Percentiles rank a stretch among this genome's conserved stretches.
Conservation (phyloP, 1,139 yeast genomes). For the Scheffersomyces segobiensis region DNA sequence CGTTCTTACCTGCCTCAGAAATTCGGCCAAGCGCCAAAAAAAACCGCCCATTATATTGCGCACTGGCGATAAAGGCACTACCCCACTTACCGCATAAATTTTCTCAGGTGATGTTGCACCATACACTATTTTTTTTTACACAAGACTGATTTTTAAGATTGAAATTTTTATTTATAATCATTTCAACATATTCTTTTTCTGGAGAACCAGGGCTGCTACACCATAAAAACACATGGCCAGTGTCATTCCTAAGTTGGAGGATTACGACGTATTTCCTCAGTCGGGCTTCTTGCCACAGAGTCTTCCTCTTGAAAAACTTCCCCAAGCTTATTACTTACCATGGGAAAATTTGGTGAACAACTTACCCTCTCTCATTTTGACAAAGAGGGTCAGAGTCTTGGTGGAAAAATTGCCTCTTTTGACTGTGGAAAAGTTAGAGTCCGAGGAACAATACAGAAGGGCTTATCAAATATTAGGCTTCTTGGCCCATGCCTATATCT, state of each 20-base stretch:
- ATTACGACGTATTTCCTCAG: slow-evolving; percentile 66
- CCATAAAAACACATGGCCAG: not conserved
- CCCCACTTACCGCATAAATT: not conserved
- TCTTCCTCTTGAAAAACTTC: slow-evolving; percentile 61
- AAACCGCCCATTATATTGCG: not conserved
- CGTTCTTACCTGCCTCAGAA: not conserved
- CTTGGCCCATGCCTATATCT: slow-evolving; percentile 83
- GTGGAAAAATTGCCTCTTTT: slow-evolving; percentile 65
- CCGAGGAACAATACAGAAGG: slow-evolving; percentile 60
- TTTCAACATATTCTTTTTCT: not conserved
- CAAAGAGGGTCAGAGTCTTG: slow-evolving; percentile 57
- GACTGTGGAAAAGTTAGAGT: slow-evolving; percentile 40
- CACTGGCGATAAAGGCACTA: not conserved
- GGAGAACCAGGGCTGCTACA: not conserved
- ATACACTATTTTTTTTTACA: not conserved
- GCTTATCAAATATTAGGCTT: slow-evolving; percentile 81
- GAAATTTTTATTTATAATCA: not conserved
- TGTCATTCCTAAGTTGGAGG: slow-evolving; percentile 36
- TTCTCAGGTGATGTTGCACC: slow-evolving; percentile 1
- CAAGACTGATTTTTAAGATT: not conserved
- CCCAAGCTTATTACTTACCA: slow-evolving; percentile 62
- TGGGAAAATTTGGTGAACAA: slow-evolving; percentile 75
- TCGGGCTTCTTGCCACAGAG: slow-evolving; percentile 79
- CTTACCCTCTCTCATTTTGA: slow-evolving; percentile 71
- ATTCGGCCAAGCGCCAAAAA: not conserved